Conservation (phyloP, 805 yeast genomes). For the Spathaspora passalidarum region DNA sequence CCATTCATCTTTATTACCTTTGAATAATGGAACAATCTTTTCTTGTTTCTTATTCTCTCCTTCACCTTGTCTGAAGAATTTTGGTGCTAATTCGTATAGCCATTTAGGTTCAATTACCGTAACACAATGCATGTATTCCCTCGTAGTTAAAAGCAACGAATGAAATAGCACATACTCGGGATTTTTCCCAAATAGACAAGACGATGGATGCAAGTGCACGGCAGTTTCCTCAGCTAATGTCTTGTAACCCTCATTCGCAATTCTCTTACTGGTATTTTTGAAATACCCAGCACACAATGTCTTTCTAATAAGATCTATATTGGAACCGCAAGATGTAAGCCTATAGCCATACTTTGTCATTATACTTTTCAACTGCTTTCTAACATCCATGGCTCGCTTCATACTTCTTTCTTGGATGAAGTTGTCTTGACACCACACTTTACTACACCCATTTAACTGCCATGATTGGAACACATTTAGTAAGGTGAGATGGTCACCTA, state of each 20-base stretch:
- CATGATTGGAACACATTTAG: slow-evolving; percentile 78
- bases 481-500: slow-evolving; percentile 82
- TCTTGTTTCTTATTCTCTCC: slow-evolving; percentile 54
- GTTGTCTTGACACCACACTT: slow-evolving; percentile 76
- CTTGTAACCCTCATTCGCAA: slow-evolving; percentile 52
- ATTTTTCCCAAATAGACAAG: slow-evolving; percentile 57
- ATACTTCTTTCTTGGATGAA: slow-evolving; percentile 78
- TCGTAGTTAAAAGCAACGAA: slow-evolving; percentile 74
- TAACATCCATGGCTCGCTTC: slow-evolving; percentile 74
- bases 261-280: slow-evolving; percentile 62
- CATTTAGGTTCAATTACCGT: slow-evolving; percentile 80
- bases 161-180: slow-evolving; percentile 84
- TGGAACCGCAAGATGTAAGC: slow-evolving; percentile 50
- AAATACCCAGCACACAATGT: slow-evolving; percentile 68
- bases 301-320: slow-evolving; percentile 55
- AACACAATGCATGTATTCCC: slow-evolving; percentile 89
- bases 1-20: slow-evolving; percentile 59
- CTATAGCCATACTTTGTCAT: slow-evolving; percentile 49
- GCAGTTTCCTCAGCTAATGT: slow-evolving; percentile 66
- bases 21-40: slow-evolving; percentile 71
- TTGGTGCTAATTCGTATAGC: slow-evolving; percentile 70
- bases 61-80: slow-evolving; percentile 66
- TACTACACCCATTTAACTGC: slow-evolving; percentile 54
- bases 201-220: slow-evolving; percentile 85
- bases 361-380: slow-evolving; percentile 61